Evolutionary conservation across 305 asterid genomes (phyloP).

Genomic region (Fraxinus baroniana): DNA sequence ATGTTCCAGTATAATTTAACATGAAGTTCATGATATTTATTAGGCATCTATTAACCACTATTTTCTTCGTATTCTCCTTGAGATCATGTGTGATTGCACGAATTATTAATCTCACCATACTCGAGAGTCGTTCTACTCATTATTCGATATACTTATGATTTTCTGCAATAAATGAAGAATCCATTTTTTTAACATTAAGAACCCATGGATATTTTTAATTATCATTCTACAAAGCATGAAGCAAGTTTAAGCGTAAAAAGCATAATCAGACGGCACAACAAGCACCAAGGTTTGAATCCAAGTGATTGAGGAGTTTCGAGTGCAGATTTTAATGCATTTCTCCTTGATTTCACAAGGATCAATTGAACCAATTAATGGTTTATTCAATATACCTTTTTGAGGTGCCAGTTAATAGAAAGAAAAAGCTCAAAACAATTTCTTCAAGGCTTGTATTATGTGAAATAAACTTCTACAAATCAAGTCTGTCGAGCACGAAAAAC

Average conservation of each 20-base stretch:
- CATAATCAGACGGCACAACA: not conserved
- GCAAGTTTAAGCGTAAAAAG: not conserved
- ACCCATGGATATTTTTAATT: not conserved
- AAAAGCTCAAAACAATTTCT: not conserved
- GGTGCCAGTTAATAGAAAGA: not conserved
- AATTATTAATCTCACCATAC: not conserved
- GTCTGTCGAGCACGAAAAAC: not conserved
- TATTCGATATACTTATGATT: not conserved
- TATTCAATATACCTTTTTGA: not conserved
- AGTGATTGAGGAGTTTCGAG: not conserved
- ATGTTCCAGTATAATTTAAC: not conserved
- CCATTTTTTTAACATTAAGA: not conserved
- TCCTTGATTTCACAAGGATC: not conserved
- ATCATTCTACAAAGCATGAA: not conserved
- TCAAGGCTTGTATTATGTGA: not conserved
- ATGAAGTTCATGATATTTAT: not conserved
- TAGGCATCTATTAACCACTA: not conserved
- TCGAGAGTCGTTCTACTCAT: not conserved
- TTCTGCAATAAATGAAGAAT: not conserved
- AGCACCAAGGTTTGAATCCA: not conserved
- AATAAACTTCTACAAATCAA: not conserved
- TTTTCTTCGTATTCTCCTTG: not conserved
- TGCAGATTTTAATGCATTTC: not conserved
- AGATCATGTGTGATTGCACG: not conserved
- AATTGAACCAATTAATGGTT: not conserved